Percentiles rank a stretch among this genome's conserved stretches.
These are phyloP conservation scores for Starmerella bacillaris DNA, from an alignment of 805 yeast species.

Conservation along the genomic window DNA sequence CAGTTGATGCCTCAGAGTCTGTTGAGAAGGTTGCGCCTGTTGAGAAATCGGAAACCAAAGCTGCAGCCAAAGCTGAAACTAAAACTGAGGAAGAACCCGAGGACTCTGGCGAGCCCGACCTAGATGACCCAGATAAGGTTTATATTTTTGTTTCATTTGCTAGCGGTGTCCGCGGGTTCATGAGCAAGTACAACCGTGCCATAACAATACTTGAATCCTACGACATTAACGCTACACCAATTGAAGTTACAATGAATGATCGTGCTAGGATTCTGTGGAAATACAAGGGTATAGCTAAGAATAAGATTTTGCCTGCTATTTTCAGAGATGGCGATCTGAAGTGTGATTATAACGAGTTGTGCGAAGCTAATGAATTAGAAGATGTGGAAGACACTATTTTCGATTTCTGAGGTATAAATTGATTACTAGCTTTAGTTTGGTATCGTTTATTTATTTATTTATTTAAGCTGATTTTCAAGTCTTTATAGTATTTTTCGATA, in stretches of 20 bases:
- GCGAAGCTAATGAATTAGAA: constrained; percentile 53
- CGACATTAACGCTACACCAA: constrained; percentile 41
- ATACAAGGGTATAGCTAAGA: constrained; percentile 35
- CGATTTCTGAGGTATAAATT: constrained; percentile 14
- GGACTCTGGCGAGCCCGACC: neutral
- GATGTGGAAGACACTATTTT: constrained; percentile 18
- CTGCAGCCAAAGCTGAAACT: neutral
- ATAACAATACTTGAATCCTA: constrained; percentile 58
- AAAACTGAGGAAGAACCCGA: constrained; percentile 1
- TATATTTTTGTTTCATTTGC: constrained; percentile 68
- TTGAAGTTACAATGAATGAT: constrained; percentile 71
- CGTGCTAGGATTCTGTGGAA: constrained; percentile 69
- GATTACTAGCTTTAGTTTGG: too few relatives aligned
- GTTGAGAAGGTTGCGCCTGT: neutral
- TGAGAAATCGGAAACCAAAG: neutral
- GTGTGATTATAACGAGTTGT: constrained; percentile 70
- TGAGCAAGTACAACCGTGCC: constrained; percentile 54
- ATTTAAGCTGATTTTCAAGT: too few relatives aligned
- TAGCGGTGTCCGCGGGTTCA: constrained; percentile 57
- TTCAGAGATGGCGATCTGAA: constrained; percentile 65
- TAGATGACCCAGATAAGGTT: constrained; percentile 23
- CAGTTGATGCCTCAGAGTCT: neutral
- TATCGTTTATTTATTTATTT: too few relatives aligned
- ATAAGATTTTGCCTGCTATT: constrained; percentile 62
- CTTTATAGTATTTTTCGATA: too few relatives aligned